A percentile compares a stretch with the other conserved stretches of the same genome.
Conservation (phyloP, 2,329 filamentous ascomycete species). For the Lasiodiplodia gonubiensis region DNA sequence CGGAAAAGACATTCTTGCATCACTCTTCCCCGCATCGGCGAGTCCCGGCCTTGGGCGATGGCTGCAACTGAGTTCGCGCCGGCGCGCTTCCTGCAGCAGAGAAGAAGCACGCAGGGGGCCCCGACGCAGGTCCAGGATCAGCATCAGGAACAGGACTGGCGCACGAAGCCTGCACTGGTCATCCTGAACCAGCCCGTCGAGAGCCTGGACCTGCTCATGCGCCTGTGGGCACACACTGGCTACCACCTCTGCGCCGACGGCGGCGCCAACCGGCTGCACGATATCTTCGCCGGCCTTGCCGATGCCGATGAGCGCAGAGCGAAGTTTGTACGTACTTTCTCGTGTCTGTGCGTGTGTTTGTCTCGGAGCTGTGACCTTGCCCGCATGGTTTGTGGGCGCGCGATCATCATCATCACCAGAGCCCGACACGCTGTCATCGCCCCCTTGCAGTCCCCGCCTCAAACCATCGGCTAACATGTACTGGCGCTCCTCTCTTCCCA, state of each 20-base stretch:
- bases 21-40: neutral
- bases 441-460: neutral
- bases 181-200: conserved; percentile 54
- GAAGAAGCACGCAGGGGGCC: neutral
- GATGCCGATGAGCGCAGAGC: conserved; percentile 31
- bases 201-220: conserved; percentile 56
- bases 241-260: conserved; percentile 86
- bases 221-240: conserved; percentile 59
- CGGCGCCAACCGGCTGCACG: conserved; percentile 78
- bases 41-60: neutral
- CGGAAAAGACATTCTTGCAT: neutral
- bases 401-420: conserved; percentile 3
- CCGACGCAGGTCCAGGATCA: conserved; percentile 1
- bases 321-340: conserved; percentile 39
- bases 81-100: conserved; percentile 21
- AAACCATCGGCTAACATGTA: conserved; percentile 2
- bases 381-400: neutral
- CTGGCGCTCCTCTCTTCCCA: no score
- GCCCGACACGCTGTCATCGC: neutral
- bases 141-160: conserved; percentile 29
- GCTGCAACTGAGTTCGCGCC: conserved; percentile 18
- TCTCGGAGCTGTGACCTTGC: neutral
- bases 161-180: conserved; percentile 42
- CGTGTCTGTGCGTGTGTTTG: neutral
- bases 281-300: conserved; percentile 52